Evolutionary conservation across 2,329 filamentous ascomycete species (phyloP).

Genomic region (Zymoseptoria pseudotritici): DNA sequence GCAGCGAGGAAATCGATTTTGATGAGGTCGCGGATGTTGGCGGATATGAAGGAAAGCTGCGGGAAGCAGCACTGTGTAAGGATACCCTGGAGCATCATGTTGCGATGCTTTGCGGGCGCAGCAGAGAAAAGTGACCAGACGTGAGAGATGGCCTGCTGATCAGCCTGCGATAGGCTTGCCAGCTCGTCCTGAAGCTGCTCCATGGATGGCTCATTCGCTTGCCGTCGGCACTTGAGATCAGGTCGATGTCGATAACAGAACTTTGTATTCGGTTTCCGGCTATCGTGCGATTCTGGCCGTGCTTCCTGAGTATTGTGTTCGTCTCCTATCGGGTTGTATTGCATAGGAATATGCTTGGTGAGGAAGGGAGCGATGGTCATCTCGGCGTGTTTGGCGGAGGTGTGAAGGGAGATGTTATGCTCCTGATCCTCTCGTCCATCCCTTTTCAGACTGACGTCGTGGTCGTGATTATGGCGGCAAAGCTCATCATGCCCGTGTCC

Average conservation of each 20-base stretch:
- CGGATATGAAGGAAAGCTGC: slow-evolving; percentile 85
- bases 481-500: slow-evolving; percentile 22
- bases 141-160: slow-evolving; percentile 92
- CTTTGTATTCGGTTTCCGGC: slow-evolving; percentile 61
- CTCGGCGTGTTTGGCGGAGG: slow-evolving; percentile 56
- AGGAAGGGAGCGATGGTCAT: slow-evolving; percentile 83
- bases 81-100: slow-evolving; percentile 93
- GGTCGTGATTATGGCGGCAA: slow-evolving; percentile 29
- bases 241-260: slow-evolving; percentile 94
- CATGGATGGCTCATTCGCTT: slow-evolving; percentile 94
- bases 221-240: slow-evolving; percentile 85
- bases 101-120: slow-evolving; percentile 84
- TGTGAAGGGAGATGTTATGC: slow-evolving; percentile 34
- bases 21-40: slow-evolving; percentile 85
- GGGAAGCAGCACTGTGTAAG: slow-evolving; percentile 96
- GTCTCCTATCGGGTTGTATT: slow-evolving; percentile 70
- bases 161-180: slow-evolving; percentile 68
- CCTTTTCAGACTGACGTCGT: slow-evolving; percentile 23
- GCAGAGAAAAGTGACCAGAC: slow-evolving; percentile 98
- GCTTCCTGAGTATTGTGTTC: slow-evolving; percentile 28
- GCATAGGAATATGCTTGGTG: slow-evolving; percentile 77
- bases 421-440: slow-evolving; percentile 21
- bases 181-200: slow-evolving; percentile 84
- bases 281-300: slow-evolving; percentile 13
- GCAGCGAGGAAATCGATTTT: slow-evolving; percentile 94